A percentile compares a stretch with the other conserved stretches of the same genome.
Conservation (phyloP, 306 rosid genomes). For the Vigna mungo region DNA sequence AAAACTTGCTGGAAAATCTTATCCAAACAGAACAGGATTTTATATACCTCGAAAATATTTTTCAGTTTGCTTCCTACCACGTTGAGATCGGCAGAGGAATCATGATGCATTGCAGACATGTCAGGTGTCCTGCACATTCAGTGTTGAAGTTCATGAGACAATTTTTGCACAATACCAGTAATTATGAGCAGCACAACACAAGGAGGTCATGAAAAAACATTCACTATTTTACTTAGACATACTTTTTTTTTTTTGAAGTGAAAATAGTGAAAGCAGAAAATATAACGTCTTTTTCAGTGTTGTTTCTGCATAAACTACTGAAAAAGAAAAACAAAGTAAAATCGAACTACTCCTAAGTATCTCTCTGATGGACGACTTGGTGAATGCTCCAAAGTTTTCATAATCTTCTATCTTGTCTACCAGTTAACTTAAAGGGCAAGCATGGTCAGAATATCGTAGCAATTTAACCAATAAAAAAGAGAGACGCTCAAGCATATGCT, state of each 20-base stretch:
- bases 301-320: too few species aligned
- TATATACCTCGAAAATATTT: constrained; percentile 70
- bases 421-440: constrained; percentile 16
- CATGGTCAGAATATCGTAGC: neutral
- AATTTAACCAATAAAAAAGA: constrained; percentile 1
- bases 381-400: constrained; percentile 29
- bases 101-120: constrained; percentile 89
- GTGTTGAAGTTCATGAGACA: constrained; percentile 22
- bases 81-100: constrained; percentile 77
- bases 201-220: neutral
- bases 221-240: neutral
- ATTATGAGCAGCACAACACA: constrained; percentile 3
- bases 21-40: neutral
- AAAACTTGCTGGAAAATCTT: constrained; percentile 3
- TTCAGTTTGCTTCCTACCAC: constrained; percentile 70
- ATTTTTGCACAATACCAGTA: neutral
- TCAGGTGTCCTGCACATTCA: constrained; percentile 81
- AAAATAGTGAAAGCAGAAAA: neutral
- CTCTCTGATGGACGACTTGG: neutral
- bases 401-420: constrained; percentile 1
- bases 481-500: neutral
- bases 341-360: neutral
- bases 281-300: too few species aligned
- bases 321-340: too few species aligned
- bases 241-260: neutral